phyloP scores from a whole-genome alignment of 257 asterid genomes.

The Capsicum rhomboideum region DNA sequence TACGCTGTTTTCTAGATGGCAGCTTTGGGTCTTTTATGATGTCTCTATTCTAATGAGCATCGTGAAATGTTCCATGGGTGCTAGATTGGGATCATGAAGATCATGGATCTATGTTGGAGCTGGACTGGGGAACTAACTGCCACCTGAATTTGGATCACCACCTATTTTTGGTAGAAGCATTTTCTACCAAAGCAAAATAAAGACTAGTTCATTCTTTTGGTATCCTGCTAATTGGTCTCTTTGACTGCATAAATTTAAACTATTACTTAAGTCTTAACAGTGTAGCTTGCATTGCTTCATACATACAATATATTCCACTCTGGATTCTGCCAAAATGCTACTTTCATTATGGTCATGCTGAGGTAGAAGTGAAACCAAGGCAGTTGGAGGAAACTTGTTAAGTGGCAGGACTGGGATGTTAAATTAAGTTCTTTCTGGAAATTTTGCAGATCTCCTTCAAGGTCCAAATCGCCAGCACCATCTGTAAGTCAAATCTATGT shows the following conservation, averaged over 20 bases:
- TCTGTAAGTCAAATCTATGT: slow-evolving; percentile 55
- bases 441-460: slow-evolving; percentile 99
- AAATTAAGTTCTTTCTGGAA: slow-evolving; percentile 93
- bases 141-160: slow-evolving; percentile 47
- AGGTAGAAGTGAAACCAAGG: slow-evolving; percentile 74
- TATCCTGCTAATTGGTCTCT: slow-evolving; percentile 30
- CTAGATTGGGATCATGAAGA: slow-evolving; percentile 83
- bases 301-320: slow-evolving; percentile 3
- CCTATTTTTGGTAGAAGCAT: slow-evolving; percentile 38
- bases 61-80: slow-evolving; percentile 71
- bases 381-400: slow-evolving; percentile 75
- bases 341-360: slow-evolving; percentile 59
- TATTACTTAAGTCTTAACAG: slow-evolving; percentile 18
- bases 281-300: slow-evolving; percentile 30
- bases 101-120: slow-evolving; percentile 77
- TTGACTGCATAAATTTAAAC: slow-evolving; percentile 16
- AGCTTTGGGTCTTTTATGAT: slow-evolving; percentile 64
- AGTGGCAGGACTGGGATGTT: slow-evolving; percentile 76
- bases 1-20: slow-evolving; percentile 62
- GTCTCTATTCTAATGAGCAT: slow-evolving; percentile 78
- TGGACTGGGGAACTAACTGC: slow-evolving; percentile 65
- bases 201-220: slow-evolving; percentile 32
- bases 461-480: slow-evolving; percentile 85
- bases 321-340: slow-evolving; percentile 25
- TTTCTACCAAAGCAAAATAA: neutral